Conservation (phyloP, 2,329 filamentous ascomycete species). For the Trichoderma sp. region DNA sequence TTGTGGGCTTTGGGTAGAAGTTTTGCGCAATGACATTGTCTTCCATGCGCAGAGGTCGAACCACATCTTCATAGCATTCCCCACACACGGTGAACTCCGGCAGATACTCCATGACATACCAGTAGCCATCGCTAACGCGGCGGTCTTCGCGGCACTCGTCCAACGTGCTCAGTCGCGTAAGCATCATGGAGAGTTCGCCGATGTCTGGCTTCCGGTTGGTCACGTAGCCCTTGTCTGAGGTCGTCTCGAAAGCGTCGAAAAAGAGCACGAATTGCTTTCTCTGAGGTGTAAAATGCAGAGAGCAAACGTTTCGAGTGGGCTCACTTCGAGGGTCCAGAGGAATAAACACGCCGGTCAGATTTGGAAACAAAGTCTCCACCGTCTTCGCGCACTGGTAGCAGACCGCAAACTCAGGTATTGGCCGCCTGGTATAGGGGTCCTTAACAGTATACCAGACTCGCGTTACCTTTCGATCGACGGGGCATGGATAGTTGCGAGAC, state of each 20-base stretch:
- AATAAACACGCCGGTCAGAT: conserved; percentile 67
- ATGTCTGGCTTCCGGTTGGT: conserved; percentile 56
- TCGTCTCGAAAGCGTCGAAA: conserved; percentile 62
- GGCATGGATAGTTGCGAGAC: conserved; percentile 59
- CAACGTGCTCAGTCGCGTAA: conserved; percentile 59
- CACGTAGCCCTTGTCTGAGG: conserved; percentile 54
- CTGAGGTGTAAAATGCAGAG: conserved; percentile 62
- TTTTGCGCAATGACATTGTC: conserved; percentile 60
- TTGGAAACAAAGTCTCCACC: conserved; percentile 73
- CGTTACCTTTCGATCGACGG: conserved; percentile 54
- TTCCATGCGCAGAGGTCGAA: conserved; percentile 67
- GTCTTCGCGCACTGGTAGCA: conserved; percentile 75
- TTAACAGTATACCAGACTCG: conserved; percentile 76
- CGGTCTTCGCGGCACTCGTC: conserved; percentile 68
- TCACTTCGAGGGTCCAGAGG: conserved; percentile 51
- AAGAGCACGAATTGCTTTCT: conserved; percentile 60
- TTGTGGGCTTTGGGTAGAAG: conserved; percentile 64
- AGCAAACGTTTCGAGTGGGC: conserved; percentile 61
- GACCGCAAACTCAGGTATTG: conserved; percentile 71
- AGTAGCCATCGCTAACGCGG: conserved; percentile 63
- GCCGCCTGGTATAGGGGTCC: conserved; percentile 65
- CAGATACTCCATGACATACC: conserved; percentile 76
- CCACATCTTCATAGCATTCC: conserved; percentile 79
- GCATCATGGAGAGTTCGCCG: conserved; percentile 63
- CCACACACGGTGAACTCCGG: conserved; percentile 82